These are phyloP conservation scores for Pilasporangium apinafurcum DNA, from an alignment of 352 stramenopile species.

Conservation along the genomic window DNA sequence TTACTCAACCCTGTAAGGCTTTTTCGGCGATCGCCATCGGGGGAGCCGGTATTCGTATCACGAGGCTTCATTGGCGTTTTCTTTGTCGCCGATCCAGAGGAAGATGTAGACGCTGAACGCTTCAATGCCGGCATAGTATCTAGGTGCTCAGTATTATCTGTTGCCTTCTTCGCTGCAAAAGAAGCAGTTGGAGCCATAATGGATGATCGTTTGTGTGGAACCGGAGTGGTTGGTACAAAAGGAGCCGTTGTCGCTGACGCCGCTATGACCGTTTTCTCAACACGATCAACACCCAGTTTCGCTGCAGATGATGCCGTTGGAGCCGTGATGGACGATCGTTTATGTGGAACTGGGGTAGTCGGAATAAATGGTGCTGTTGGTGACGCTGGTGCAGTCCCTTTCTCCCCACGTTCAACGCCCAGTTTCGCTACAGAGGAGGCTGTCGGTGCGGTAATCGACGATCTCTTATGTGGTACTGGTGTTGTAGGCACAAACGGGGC, in stretches of 20 bases:
- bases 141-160: no score
- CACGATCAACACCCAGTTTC: slow-evolving; percentile 7
- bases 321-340: background rate
- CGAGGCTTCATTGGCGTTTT: no score
- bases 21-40: slow-evolving; percentile 33
- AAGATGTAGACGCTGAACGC: no score
- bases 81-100: no score
- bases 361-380: no score
- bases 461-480: slow-evolving; percentile 16
- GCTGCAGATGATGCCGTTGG: slow-evolving; percentile 6
- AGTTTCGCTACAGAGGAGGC: slow-evolving; percentile 18
- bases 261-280: background rate
- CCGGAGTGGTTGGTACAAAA: slow-evolving; percentile 15
- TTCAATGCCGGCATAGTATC: no score
- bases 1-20: no score
- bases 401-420: no score
- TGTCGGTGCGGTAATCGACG: slow-evolving; percentile 24
- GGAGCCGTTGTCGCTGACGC: slow-evolving; percentile 5
- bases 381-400: no score
- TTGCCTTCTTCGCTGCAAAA: slow-evolving; percentile 15
- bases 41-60: no score
- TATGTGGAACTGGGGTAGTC: slow-evolving; percentile 1
- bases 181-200: slow-evolving; percentile 24
- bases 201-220: slow-evolving; percentile 20
- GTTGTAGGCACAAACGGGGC: slow-evolving; percentile 11